Percentiles rank a stretch among this genome's conserved stretches.
Conservation (phyloP, 2,329 filamentous ascomycete genomes). For the Fusarium cyanostomum region DNA sequence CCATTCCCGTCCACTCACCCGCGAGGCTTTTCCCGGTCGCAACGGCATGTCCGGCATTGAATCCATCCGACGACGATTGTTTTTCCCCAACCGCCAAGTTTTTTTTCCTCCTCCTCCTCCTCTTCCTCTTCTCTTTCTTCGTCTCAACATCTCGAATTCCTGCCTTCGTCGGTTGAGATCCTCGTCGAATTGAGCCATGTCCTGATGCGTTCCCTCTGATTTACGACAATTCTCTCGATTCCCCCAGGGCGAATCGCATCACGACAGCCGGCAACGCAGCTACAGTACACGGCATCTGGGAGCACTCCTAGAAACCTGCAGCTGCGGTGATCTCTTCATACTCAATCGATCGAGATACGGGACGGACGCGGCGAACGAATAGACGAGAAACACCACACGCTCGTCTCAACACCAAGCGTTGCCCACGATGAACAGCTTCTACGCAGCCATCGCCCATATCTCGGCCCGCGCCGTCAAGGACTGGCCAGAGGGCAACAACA, state of each 20-base stretch:
- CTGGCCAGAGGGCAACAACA: constrained; percentile 63
- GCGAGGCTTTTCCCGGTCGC: constrained; percentile 39
- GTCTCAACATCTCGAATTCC: constrained; percentile 22
- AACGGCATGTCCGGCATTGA: constrained; percentile 41
- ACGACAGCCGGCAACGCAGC: neutral
- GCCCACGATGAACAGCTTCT: constrained; percentile 29
- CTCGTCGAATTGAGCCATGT: constrained; percentile 37
- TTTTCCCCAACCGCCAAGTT: constrained; percentile 8
- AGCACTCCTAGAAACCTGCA: neutral
- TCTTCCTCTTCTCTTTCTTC: constrained; percentile 7
- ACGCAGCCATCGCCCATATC: constrained; percentile 48
- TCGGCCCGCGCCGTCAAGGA: constrained; percentile 56
- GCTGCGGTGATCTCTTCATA: neutral
- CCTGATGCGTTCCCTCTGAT: constrained; percentile 14
- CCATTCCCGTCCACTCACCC: constrained; percentile 34
- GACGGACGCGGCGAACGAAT: constrained; percentile 2
- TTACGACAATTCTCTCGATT: constrained; percentile 9
- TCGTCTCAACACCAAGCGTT: constrained; percentile 1
- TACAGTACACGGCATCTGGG: constrained; percentile 1
- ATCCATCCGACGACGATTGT: constrained; percentile 28
- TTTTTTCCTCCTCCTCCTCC: constrained; percentile 17
- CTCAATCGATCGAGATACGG: constrained; percentile 12
- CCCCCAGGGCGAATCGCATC: constrained; percentile 9
- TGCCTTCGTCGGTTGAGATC: constrained; percentile 28
- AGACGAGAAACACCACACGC: constrained; percentile 11